Evolutionary conservation across 2,329 filamentous ascomycete genomes (phyloP).

Genomic region (Achaetomium macrosporum): DNA sequence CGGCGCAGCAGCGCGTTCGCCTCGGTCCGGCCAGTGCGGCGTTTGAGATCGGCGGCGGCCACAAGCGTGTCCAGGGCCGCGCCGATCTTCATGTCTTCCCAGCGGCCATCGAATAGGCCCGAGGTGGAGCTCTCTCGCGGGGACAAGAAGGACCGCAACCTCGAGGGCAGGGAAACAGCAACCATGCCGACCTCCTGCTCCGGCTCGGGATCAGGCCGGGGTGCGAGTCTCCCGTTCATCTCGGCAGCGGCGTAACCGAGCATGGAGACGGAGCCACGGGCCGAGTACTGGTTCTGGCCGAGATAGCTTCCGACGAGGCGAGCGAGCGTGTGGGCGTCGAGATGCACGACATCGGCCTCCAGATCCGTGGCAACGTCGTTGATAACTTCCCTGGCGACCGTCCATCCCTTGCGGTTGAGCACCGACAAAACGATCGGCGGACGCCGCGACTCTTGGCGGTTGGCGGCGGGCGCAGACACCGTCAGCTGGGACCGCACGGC

Average conservation of each 20-base stretch:
- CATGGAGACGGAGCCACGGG: slow-evolving; percentile 45
- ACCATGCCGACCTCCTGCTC: slow-evolving; percentile 28
- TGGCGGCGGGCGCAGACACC: slow-evolving; percentile 19
- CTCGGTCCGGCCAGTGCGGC: background rate
- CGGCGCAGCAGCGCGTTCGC: background rate
- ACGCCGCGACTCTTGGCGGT: slow-evolving; percentile 25
- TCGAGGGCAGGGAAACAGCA: slow-evolving; percentile 23
- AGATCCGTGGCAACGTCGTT: slow-evolving; percentile 35
- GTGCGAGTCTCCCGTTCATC: slow-evolving; percentile 44
- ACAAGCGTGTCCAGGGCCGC: slow-evolving; percentile 53
- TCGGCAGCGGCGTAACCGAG: slow-evolving; percentile 53
- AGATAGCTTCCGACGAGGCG: slow-evolving; percentile 64
- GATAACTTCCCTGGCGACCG: slow-evolving; percentile 26
- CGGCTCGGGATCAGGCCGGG: slow-evolving; percentile 40
- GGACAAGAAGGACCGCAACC: slow-evolving; percentile 22
- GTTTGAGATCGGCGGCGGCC: slow-evolving; percentile 38
- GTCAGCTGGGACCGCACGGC: slow-evolving; percentile 30
- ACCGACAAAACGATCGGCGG: slow-evolving; percentile 33
- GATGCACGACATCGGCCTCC: slow-evolving; percentile 58
- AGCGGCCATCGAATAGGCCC: slow-evolving; percentile 41
- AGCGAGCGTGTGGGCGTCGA: slow-evolving; percentile 66
- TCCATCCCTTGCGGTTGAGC: slow-evolving; percentile 31
- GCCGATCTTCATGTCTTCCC: slow-evolving; percentile 57
- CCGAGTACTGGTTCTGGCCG: slow-evolving; percentile 49
- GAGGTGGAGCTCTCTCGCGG: slow-evolving; percentile 22